Percentiles rank a stretch among this genome's conserved stretches.
Evolutionary conservation across 306 rosid species (phyloP).

Genomic region (Lupinus albus): DNA sequence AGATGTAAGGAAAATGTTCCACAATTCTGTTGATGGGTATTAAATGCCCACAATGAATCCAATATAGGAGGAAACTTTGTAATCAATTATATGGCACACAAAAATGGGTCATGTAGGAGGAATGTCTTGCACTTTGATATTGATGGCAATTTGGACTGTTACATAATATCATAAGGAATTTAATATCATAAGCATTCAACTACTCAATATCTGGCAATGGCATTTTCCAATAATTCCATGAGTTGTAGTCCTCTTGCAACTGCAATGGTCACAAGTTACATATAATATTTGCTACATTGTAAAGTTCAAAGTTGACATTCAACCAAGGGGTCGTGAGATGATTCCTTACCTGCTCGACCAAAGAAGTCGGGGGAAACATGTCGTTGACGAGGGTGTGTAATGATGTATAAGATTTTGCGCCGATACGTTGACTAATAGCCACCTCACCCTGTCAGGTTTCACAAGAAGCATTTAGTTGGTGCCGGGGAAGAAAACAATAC

Average conservation of each 20-base stretch:
- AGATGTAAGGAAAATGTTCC: slow-evolving; percentile 37
- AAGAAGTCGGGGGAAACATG: slow-evolving; percentile 96
- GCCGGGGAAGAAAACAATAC: slow-evolving; percentile 1
- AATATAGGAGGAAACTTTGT: slow-evolving; percentile 15
- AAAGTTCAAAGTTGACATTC: slow-evolving; percentile 9
- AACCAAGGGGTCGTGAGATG: not conserved
- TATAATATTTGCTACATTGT: slow-evolving; percentile 15
- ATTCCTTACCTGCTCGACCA: slow-evolving; percentile 80
- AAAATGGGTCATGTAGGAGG: slow-evolving; percentile 11
- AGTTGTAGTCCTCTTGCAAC: slow-evolving; percentile 91
- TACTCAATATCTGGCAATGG: slow-evolving; percentile 70
- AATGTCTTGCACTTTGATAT: slow-evolving; percentile 13
- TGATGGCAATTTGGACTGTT: slow-evolving; percentile 12
- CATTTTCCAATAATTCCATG: slow-evolving; percentile 91
- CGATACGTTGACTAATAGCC: slow-evolving; percentile 85
- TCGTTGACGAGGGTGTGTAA: slow-evolving; percentile 94
- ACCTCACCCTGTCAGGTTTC: slow-evolving; percentile 81
- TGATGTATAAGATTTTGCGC: slow-evolving; percentile 87
- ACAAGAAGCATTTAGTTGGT: slow-evolving; percentile 9
- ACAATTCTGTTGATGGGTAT: slow-evolving; percentile 32
- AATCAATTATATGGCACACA: slow-evolving; percentile 26
- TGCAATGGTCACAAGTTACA: slow-evolving; percentile 44
- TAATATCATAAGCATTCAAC: slow-evolving; percentile 21
- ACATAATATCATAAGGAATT: slow-evolving; percentile 29
- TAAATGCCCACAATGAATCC: slow-evolving; percentile 35